These are phyloP conservation scores for Pachyrhizus erosus DNA, from an alignment of 306 rosid species.

Conservation along the genomic window DNA sequence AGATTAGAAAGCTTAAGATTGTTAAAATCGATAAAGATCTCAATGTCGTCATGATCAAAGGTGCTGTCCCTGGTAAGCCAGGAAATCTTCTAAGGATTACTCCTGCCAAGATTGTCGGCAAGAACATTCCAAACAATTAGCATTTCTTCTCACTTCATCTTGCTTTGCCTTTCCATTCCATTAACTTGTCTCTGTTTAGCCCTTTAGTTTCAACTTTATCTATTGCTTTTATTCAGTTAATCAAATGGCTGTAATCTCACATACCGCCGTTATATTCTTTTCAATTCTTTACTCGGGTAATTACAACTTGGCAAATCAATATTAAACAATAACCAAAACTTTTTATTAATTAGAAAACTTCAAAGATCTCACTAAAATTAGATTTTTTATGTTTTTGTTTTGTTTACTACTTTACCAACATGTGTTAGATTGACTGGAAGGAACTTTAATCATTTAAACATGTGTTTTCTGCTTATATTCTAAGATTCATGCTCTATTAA, in stretches of 20 bases:
- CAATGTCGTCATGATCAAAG: constrained; percentile 88
- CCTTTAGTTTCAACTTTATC: not conserved
- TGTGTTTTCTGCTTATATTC: not conserved
- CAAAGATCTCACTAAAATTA: no score
- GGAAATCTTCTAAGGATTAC: constrained; percentile 90
- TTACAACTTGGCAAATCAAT: no score
- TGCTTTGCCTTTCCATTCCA: no score
- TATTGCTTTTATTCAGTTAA: no score
- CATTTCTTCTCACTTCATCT: not conserved
- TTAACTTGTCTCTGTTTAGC: no score
- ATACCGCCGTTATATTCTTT: no score
- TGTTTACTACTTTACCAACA: not conserved
- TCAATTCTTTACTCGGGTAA: no score
- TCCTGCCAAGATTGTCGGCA: constrained; percentile 96
- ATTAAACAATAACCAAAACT: no score
- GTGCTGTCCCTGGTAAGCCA: constrained; percentile 96
- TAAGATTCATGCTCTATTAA: not conserved
- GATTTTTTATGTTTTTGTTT: not conserved
- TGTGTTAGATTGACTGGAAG: not conserved
- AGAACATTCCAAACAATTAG: constrained; percentile 88
- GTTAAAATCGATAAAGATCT: constrained; percentile 89
- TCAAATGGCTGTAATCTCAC: no score
- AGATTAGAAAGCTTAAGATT: constrained; percentile 93
- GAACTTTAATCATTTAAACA: not conserved
- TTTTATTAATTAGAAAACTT: no score